These are phyloP conservation scores for Ramalina peruviana DNA, from an alignment of 495 filamentous ascomycete genomes.

Conservation along the genomic window DNA sequence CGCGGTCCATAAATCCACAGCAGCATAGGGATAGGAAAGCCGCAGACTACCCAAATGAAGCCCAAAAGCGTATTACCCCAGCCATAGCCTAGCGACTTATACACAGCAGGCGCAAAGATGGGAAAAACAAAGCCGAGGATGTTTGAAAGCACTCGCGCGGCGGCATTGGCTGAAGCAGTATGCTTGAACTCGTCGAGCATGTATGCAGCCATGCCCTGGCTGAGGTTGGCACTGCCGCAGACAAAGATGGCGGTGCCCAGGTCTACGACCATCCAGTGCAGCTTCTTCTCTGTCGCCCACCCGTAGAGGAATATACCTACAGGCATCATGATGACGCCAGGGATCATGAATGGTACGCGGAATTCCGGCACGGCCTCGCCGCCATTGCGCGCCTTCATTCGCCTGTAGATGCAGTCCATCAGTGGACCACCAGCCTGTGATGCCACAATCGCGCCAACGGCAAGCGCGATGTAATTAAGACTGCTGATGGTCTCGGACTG, in stretches of 20 bases:
- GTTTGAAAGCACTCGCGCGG: too few relatives aligned
- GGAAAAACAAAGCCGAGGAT: too few relatives aligned
- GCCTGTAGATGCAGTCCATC: constrained; percentile 39
- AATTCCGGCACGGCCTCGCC: constrained; percentile 35
- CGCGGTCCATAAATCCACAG: constrained; percentile 37
- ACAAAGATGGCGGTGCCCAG: too few relatives aligned
- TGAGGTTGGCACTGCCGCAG: too few relatives aligned
- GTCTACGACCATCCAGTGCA: constrained; percentile 44
- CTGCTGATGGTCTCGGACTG: constrained; percentile 26
- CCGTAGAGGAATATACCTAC: constrained; percentile 45
- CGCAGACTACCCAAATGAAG: constrained; percentile 26
- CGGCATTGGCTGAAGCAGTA: too few relatives aligned
- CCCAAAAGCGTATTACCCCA: constrained; percentile 42
- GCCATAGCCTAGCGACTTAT: too few relatives aligned
- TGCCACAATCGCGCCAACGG: constrained; percentile 12
- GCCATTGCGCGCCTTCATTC: constrained; percentile 24
- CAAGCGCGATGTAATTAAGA: constrained; percentile 28
- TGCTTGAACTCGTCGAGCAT: too few relatives aligned
- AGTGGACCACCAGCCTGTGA: constrained; percentile 3
- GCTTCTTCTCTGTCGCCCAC: constrained; percentile 32
- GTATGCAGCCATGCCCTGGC: too few relatives aligned
- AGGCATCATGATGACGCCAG: constrained; percentile 36
- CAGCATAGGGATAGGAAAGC: constrained; percentile 37
- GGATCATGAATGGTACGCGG: constrained; percentile 40
- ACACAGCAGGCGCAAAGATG: too few relatives aligned